Conservation (phyloP, 2,329 filamentous ascomycete species). For the Claviceps monticola region DNA sequence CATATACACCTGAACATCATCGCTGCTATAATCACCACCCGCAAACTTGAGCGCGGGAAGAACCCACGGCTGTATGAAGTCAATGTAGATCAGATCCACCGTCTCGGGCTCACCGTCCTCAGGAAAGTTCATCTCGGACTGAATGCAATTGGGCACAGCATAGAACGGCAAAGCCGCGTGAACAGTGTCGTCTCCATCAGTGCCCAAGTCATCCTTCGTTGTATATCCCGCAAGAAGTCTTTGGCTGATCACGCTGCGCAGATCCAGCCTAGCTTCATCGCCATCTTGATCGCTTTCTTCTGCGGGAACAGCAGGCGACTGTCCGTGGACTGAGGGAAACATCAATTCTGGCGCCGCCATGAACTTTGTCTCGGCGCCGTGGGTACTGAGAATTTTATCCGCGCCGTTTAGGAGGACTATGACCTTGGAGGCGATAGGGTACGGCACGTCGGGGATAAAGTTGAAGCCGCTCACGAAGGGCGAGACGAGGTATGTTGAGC, state of each 20-base stretch:
- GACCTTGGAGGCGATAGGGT: conserved; percentile 57
- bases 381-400: conserved; percentile 30
- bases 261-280: conserved; percentile 17
- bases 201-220: conserved; percentile 70
- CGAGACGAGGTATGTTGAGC: conserved; percentile 73
- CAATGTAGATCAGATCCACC: conserved; percentile 82
- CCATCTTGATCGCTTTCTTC: conserved; percentile 6
- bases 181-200: conserved; percentile 80
- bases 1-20: conserved; percentile 37
- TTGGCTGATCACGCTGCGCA: conserved; percentile 13
- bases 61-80: conserved; percentile 79
- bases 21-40: conserved; percentile 34
- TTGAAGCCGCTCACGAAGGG: conserved; percentile 73
- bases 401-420: conserved; percentile 43
- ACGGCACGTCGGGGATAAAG: conserved; percentile 70
- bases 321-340: conserved; percentile 9
- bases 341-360: conserved; percentile 35
- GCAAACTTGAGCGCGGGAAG: conserved; percentile 55
- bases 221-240: conserved; percentile 60
- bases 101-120: conserved; percentile 43
- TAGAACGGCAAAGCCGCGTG: conserved; percentile 66
- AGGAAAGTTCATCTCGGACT: conserved; percentile 52
- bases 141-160: conserved; percentile 69
- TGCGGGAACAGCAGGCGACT: conserved; percentile 1
- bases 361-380: conserved; percentile 27